Conservation (phyloP, 2,329 filamentous ascomycete genomes). For the Beauveria sp. region DNA sequence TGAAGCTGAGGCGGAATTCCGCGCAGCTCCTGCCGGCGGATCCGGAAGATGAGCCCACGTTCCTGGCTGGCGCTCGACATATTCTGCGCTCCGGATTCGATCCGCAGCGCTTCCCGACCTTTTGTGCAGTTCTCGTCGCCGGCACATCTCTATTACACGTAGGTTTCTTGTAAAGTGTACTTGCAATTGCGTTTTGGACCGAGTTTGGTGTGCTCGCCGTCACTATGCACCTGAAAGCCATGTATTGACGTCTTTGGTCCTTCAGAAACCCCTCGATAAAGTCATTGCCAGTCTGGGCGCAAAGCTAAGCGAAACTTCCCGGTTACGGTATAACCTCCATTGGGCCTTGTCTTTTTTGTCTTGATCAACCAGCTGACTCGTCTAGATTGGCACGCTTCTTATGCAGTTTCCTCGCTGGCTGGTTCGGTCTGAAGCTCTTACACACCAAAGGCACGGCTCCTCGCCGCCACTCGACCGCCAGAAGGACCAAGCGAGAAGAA, state of each 20-base stretch:
- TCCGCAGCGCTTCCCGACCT: constrained; percentile 50
- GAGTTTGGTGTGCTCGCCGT: not conserved
- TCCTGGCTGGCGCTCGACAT: constrained; percentile 24
- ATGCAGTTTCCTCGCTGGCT: constrained; percentile 51
- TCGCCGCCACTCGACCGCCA: constrained; percentile 20
- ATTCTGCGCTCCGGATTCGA: constrained; percentile 46
- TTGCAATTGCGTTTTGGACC: too few species aligned
- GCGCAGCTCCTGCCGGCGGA: constrained; percentile 19
- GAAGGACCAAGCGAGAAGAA: not conserved
- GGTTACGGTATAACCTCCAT: constrained; percentile 20
- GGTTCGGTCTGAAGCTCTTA: constrained; percentile 48
- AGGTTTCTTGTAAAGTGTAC: constrained; percentile 15
- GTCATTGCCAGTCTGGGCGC: constrained; percentile 18
- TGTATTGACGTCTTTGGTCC: not conserved
- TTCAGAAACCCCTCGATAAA: constrained; percentile 6
- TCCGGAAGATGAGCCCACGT: constrained; percentile 22
- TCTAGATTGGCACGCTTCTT: constrained; percentile 49
- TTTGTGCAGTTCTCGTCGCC: constrained; percentile 53
- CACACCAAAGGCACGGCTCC: constrained; percentile 38
- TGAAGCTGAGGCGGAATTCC: constrained; percentile 25
- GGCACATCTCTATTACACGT: constrained; percentile 56
- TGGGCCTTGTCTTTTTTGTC: not conserved
- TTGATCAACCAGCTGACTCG: not conserved
- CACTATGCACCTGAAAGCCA: not conserved
- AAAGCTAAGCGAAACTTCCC: constrained; percentile 18